Conservation (phyloP, 257 asterid species). For the Nicotiana tabacum region DNA sequence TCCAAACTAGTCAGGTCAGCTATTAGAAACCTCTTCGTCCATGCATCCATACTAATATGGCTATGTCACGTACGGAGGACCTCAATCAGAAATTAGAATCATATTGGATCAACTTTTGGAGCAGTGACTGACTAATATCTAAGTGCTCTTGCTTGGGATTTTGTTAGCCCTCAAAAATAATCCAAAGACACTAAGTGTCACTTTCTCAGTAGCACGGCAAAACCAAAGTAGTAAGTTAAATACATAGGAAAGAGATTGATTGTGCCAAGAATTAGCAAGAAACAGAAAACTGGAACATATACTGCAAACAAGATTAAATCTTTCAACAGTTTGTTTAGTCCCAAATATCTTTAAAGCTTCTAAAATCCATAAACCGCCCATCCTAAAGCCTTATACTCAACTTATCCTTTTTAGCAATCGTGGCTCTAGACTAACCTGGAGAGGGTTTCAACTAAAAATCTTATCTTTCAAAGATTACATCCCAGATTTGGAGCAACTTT, state of each 20-base stretch:
- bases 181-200: background rate
- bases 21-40: background rate
- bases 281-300: background rate
- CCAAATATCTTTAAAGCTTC: background rate
- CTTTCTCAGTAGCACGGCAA: background rate
- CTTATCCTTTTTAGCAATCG: background rate
- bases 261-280: background rate
- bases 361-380: background rate
- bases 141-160: background rate
- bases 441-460: background rate
- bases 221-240: background rate
- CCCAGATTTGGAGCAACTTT: background rate
- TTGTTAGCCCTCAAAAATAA: background rate
- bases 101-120: background rate
- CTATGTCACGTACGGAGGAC: too few relatives aligned
- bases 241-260: background rate
- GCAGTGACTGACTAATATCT: background rate
- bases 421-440: background rate
- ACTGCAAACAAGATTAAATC: background rate
- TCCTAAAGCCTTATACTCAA: background rate
- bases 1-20: background rate
- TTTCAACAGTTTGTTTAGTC: background rate
- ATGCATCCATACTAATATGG: background rate
- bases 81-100: background rate
- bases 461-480: background rate